Conservation (phyloP, 1,139 yeast species). For the Scheffersomyces illinoinensis region DNA sequence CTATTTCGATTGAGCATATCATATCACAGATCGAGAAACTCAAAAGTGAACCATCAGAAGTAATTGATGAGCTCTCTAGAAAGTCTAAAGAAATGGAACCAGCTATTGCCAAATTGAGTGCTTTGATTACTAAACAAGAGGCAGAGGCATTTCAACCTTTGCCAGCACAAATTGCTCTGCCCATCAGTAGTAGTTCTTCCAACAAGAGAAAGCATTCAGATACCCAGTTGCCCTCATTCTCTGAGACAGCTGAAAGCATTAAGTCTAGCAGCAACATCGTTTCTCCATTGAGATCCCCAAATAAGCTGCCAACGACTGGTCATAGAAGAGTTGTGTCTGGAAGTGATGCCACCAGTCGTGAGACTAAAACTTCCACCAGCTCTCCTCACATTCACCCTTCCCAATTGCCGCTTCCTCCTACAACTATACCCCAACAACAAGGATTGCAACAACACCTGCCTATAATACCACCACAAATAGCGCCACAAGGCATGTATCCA, state of each 20-base stretch:
- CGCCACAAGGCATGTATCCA: slow-evolving; percentile 19
- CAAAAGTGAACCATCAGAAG: slow-evolving; percentile 17
- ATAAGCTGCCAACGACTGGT: slow-evolving; percentile 27
- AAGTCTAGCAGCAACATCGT: slow-evolving; percentile 19
- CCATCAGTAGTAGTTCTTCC: background rate
- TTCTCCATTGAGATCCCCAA: slow-evolving; percentile 37
- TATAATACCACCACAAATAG: slow-evolving; percentile 17
- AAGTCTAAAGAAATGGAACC: background rate
- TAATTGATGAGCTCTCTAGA: slow-evolving; percentile 8
- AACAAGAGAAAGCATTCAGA: slow-evolving; percentile 29
- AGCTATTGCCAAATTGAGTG: background rate
- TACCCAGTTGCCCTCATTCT: slow-evolving; percentile 28
- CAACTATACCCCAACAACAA: slow-evolving; percentile 12
- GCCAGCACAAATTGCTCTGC: background rate
- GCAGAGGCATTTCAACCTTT: background rate
- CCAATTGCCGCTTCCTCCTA: slow-evolving; percentile 18
- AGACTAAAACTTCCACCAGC: slow-evolving; percentile 5
- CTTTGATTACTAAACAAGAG: background rate
- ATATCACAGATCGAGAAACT: slow-evolving; percentile 19
- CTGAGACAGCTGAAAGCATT: slow-evolving; percentile 27
- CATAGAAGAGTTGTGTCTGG: slow-evolving; percentile 30
- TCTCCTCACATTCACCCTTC: slow-evolving; percentile 12
- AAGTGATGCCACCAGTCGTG: slow-evolving; percentile 18
- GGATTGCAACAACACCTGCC: slow-evolving; percentile 17
- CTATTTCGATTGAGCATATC: slow-evolving; percentile 16